Conservation (phyloP, 2,329 filamentous ascomycete genomes). For the Leptographium wingfieldii region DNA sequence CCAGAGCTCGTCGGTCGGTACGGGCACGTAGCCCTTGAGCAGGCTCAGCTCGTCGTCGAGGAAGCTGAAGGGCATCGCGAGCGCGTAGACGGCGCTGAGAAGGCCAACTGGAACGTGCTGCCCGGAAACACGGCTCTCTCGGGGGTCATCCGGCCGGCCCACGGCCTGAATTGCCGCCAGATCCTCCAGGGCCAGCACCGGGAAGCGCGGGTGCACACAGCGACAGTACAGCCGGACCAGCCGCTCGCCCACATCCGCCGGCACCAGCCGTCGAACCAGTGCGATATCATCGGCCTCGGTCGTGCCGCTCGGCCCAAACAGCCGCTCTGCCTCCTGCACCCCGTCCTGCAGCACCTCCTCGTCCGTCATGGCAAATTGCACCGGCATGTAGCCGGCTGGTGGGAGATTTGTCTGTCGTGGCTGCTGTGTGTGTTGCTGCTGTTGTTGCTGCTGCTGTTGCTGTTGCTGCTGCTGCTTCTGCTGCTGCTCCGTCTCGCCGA, state of each 20-base stretch:
- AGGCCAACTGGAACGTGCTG: slow-evolving; percentile 11
- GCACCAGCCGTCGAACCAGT: slow-evolving; percentile 12
- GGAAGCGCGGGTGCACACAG: slow-evolving; percentile 13
- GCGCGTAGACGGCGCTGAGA: slow-evolving; percentile 14
- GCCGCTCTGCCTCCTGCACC: slow-evolving; percentile 9
- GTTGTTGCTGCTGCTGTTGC: background rate
- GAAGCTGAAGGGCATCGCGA: slow-evolving; percentile 16
- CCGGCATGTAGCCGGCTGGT: slow-evolving; percentile 8
- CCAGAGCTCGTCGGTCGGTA: slow-evolving; percentile 16
- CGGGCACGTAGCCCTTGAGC: slow-evolving; percentile 14
- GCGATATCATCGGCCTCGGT: slow-evolving; percentile 10
- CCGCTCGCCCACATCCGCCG: slow-evolving; percentile 9
- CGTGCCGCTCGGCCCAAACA: slow-evolving; percentile 5
- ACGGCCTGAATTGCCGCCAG: slow-evolving; percentile 6
- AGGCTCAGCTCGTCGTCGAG: slow-evolving; percentile 16
- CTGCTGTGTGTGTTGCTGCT: too few relatives aligned
- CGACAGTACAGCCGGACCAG: slow-evolving; percentile 11
- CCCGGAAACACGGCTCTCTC: background rate
- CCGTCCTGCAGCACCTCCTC: slow-evolving; percentile 14
- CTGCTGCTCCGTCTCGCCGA: background rate
- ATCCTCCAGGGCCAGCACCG: slow-evolving; percentile 12
- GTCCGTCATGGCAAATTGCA: slow-evolving; percentile 14
- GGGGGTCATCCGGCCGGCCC: background rate
- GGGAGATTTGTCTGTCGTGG: background rate
- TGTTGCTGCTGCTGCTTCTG: background rate